Percentiles rank a stretch among this genome's conserved stretches.
Evolutionary conservation across 345 rosid genomes (phyloP).

Genomic region (Gossypium sturtianum): DNA sequence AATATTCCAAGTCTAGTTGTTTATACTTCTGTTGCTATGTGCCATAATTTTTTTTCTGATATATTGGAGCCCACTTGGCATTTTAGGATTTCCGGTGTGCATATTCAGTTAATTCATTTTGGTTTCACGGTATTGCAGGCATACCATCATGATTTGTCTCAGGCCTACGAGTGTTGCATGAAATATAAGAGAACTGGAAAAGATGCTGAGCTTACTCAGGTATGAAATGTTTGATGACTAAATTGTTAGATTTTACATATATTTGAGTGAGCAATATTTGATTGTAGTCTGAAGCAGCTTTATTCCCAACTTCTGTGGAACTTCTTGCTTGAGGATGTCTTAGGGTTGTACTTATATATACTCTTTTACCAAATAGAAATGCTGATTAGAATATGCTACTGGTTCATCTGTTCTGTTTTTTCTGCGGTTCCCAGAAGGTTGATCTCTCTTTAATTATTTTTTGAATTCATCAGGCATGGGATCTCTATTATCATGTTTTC

Average conservation of each 20-base stretch:
- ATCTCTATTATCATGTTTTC: conserved; percentile 93
- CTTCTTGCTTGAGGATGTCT: background rate
- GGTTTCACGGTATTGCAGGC: conserved; percentile 44
- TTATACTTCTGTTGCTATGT: background rate
- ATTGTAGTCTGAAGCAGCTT: background rate
- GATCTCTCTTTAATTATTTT: conserved; percentile 9
- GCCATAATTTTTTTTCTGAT: background rate
- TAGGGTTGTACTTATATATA: conserved; percentile 2
- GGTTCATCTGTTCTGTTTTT: background rate
- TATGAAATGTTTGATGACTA: conserved; percentile 14
- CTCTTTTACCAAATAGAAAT: background rate
- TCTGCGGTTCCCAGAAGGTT: background rate
- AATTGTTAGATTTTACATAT: background rate
- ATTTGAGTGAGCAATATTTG: background rate
- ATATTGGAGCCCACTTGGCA: background rate
- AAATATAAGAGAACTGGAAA: conserved; percentile 80
- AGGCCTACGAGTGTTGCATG: conserved; percentile 91
- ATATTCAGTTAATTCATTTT: background rate
- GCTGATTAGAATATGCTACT: background rate
- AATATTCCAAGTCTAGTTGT: background rate
- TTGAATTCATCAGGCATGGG: conserved; percentile 82
- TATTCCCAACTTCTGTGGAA: background rate
- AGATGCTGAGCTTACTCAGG: conserved; percentile 99
- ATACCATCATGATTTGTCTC: conserved; percentile 74
- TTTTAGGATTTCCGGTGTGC: background rate